Conservation (phyloP, 805 yeast species). For the Ogataea paradorogensis region DNA sequence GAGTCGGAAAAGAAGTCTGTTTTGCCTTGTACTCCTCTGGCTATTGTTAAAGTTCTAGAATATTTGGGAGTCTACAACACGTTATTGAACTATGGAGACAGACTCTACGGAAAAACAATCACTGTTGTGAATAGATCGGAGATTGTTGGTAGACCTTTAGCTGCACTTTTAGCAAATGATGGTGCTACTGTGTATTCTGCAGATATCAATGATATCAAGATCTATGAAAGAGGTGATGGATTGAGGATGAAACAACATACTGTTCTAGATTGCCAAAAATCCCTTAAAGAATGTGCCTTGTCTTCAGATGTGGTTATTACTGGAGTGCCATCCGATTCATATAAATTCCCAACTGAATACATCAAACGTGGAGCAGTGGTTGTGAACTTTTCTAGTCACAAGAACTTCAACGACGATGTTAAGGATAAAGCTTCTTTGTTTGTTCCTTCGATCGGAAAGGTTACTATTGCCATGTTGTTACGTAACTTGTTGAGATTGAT, state of each 20-base stretch:
- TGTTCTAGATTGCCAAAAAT: constrained; percentile 54
- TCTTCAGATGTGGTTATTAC: constrained; percentile 90
- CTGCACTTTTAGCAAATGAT: constrained; percentile 93
- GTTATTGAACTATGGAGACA: constrained; percentile 81
- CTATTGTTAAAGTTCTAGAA: constrained; percentile 89
- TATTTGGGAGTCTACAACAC: constrained; percentile 84
- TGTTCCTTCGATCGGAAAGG: constrained; percentile 95
- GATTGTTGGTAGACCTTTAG: constrained; percentile 95
- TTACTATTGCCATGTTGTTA: constrained; percentile 90
- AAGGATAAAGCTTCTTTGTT: constrained; percentile 85
- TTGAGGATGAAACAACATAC: constrained; percentile 77
- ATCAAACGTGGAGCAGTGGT: constrained; percentile 87
- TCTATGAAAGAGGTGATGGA: constrained; percentile 92
- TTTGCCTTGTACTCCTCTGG: constrained; percentile 94
- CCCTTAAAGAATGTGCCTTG: constrained; percentile 63
- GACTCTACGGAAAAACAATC: constrained; percentile 88
- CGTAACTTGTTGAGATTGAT: constrained; percentile 83
- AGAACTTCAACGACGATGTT: constrained; percentile 81
- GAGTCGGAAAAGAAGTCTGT: constrained; percentile 70
- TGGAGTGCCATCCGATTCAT: constrained; percentile 83
- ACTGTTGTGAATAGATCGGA: constrained; percentile 92
- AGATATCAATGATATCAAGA: constrained; percentile 83
- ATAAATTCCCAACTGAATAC: constrained; percentile 81
- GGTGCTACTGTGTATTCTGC: constrained; percentile 96
- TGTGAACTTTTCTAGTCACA: constrained; percentile 84